Evolutionary conservation across 306 rosid species (phyloP).

Genomic region (Cucumis hystrix): DNA sequence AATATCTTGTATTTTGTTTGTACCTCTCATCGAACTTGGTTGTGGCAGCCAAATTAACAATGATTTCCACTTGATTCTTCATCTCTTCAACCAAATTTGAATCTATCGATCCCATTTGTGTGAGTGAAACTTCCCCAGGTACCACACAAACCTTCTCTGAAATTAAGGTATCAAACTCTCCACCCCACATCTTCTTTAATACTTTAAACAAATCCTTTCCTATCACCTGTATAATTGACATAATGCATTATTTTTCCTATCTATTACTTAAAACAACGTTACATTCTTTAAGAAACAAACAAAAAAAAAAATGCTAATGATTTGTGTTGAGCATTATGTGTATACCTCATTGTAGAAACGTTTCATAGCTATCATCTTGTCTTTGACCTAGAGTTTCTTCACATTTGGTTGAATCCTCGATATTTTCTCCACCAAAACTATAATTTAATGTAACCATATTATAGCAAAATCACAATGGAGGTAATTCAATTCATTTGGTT

Average conservation of each 20-base stretch:
- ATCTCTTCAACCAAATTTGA: slow-evolving; percentile 29
- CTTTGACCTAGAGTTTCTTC: slow-evolving; percentile 50
- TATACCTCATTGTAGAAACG: slow-evolving; percentile 55
- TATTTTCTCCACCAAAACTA: slow-evolving; percentile 71
- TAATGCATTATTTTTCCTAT: too few relatives aligned
- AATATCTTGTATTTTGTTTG: too few relatives aligned
- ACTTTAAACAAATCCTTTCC: slow-evolving; percentile 55
- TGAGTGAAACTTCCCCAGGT: slow-evolving; percentile 47
- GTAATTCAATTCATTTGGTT: too few relatives aligned
- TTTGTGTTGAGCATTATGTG: neutral
- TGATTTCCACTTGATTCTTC: slow-evolving; percentile 27
- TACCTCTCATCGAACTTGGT: slow-evolving; percentile 80
- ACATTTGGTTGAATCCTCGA: slow-evolving; percentile 77
- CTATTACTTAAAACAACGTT: too few relatives aligned
- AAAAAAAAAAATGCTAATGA: too few relatives aligned
- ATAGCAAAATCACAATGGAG: too few relatives aligned
- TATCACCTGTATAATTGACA: slow-evolving; percentile 22
- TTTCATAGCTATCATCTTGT: slow-evolving; percentile 36
- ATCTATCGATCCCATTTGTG: slow-evolving; percentile 43
- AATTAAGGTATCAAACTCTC: slow-evolving; percentile 23
- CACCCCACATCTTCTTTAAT: slow-evolving; percentile 44
- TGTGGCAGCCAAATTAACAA: slow-evolving; percentile 74
- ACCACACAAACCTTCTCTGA: slow-evolving; percentile 46
- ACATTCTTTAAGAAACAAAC: too few relatives aligned
- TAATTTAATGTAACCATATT: neutral